phyloP scores from a whole-genome alignment of 2,329 filamentous ascomycete genomes.

The Calycina herbarum region DNA sequence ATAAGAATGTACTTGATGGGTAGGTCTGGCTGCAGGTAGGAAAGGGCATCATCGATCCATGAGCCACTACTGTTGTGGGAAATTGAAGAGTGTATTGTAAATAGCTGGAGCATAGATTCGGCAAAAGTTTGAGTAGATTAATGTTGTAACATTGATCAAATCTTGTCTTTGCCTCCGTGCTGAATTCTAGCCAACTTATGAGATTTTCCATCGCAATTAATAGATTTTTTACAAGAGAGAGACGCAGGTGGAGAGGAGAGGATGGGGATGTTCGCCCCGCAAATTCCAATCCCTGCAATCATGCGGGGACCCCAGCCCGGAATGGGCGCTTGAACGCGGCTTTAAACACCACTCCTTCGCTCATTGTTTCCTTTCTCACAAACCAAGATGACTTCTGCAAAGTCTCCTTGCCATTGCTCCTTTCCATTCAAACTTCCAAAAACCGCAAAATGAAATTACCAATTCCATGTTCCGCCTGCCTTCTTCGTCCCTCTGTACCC shows the following conservation, averaged over 20 bases:
- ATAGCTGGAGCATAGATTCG: no score
- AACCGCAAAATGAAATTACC: conserved; percentile 9
- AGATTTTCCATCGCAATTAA: no score
- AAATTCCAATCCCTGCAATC: not conserved
- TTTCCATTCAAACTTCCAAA: not conserved
- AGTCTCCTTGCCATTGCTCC: not conserved
- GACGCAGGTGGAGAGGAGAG: no score
- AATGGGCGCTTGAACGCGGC: not conserved
- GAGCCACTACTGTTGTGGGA: no score
- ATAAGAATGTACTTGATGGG: conserved; percentile 41
- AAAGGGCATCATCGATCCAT: no score
- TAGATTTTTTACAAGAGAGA: no score
- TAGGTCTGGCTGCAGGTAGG: not conserved
- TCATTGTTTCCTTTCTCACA: not conserved
- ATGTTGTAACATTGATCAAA: no score
- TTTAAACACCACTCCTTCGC: not conserved
- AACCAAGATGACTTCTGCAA: not conserved
- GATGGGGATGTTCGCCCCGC: not conserved
- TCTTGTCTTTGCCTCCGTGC: no score
- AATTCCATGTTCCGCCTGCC: not conserved
- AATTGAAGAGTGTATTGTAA: no score
- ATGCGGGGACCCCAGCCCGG: not conserved
- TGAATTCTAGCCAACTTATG: no score
- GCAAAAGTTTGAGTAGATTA: no score
- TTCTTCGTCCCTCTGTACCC: not conserved